Evolutionary conservation across 352 stramenopile species (phyloP).

Genomic region (Globisporangium iwayamae): DNA sequence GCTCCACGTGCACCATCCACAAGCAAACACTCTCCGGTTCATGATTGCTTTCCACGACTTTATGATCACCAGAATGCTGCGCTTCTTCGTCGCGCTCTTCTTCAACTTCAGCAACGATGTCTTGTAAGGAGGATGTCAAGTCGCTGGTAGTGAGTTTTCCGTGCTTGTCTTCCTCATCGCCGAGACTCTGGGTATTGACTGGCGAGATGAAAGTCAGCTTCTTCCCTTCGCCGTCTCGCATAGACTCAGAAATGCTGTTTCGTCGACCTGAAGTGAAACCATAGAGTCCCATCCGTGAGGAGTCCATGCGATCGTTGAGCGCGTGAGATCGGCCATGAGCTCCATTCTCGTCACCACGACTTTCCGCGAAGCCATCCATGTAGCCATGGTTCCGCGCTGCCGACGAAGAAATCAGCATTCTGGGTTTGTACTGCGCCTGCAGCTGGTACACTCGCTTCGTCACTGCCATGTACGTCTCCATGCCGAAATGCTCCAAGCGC

Average conservation of each 20-base stretch:
- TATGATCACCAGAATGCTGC: background rate
- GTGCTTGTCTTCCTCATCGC: background rate
- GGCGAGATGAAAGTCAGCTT: constrained; percentile 9
- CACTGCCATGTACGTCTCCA: constrained; percentile 45
- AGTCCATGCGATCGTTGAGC: constrained; percentile 7
- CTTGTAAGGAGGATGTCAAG: constrained; percentile 5
- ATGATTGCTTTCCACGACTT: background rate
- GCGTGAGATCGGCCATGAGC: background rate
- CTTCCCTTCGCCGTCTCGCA: constrained; percentile 8
- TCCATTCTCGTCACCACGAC: constrained; percentile 6
- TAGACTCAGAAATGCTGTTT: constrained; percentile 39
- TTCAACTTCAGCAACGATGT: background rate
- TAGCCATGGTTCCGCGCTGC: constrained; percentile 23
- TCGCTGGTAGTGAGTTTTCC: constrained; percentile 12
- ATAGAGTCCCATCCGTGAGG: background rate
- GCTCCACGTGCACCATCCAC: constrained; percentile 42
- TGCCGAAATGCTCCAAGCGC: constrained; percentile 51
- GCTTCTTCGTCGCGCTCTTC: background rate
- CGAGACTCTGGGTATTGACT: background rate
- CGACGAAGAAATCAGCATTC: constrained; percentile 26
- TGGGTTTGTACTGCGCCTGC: constrained; percentile 34
- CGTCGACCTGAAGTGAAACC: constrained; percentile 20
- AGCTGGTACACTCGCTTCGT: constrained; percentile 39
- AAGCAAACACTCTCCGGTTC: background rate
- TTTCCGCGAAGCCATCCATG: constrained; percentile 27